Base-by-base conservation (phyloP, 176 grass and related monocot genomes). In the Otatea glauca region DNA sequence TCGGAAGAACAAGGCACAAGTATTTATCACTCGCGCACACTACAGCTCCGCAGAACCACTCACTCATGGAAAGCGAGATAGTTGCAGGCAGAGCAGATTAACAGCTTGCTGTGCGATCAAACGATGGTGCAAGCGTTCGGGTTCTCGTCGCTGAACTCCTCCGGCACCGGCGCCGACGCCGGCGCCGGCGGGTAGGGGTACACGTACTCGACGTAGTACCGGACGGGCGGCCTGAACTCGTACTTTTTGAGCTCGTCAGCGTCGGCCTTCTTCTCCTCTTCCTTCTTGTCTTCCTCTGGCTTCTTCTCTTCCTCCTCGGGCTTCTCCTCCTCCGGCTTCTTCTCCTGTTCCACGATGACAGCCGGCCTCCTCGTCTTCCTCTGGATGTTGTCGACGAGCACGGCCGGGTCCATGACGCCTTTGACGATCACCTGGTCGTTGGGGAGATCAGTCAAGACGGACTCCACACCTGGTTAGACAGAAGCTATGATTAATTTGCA, bases 121-220 rank as follows among this genome's bases (percentile, higher is more conserved):
- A 87, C 68, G 13, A 91, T 48, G 47, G 65, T 17, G 78, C 92
- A 94, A 17, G 86, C 87, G 77, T 89, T 94, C 3, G 92, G 86
- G 13, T 94, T 91, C 84, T 94, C 92, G 5, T 91, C 84, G 21
- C 92, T 89, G 79, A 91, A 94, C 7, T 75, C 54, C 1, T 87
- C 69, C 32, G 72, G 20, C 37, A 58, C 32, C 16, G 73, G 72
- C n/a, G n/a, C n/a, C n/a, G n/a, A n/a, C 11, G 32, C 27, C 8
- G 76, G 8, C 66, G 13, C 4, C 72, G 8, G 43, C n/a, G 70
- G n/a, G 83, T 86, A 87, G n/a, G 85, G 82, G 18, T 88, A 76
- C 10, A 82, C 73, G 39, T 90, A 84, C 54, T 86, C 86, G 35
- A 84, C 69, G 9, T 87, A 73, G 54, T 83, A 29, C 72, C 56